Evolutionary conservation across 805 yeast genomes (phyloP).

Genomic region (Candida tallmaniae): DNA sequence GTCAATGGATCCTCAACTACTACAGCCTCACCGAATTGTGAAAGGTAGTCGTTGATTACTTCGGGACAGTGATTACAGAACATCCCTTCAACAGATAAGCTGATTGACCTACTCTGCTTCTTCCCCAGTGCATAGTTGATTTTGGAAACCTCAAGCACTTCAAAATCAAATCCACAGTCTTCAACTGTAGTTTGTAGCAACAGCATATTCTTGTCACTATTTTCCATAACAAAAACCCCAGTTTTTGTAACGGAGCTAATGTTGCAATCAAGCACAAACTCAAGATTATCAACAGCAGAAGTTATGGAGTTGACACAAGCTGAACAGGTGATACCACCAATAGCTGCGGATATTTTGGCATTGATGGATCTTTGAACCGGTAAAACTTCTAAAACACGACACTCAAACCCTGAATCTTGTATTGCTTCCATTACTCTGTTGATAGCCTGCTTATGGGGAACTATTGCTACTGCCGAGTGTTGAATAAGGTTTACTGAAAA

Average conservation of each 20-base stretch:
- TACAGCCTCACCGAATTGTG: conserved; percentile 52
- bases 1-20: conserved; percentile 54
- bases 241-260: conserved; percentile 58
- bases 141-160: conserved; percentile 38
- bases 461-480: conserved; percentile 49
- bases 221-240: conserved; percentile 56
- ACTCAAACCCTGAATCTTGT: conserved; percentile 35
- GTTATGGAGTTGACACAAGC: conserved; percentile 60
- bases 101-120: conserved; percentile 50
- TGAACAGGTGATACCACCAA: conserved; percentile 75
- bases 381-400: conserved; percentile 52
- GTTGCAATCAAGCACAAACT: conserved; percentile 50
- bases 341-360: conserved; percentile 52
- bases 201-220: conserved; percentile 31
- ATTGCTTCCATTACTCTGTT: conserved; percentile 26
- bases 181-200: conserved; percentile 49
- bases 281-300: conserved; percentile 41
- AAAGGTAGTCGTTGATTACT: conserved; percentile 44
- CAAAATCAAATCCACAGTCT: conserved; percentile 64
- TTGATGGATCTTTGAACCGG: conserved; percentile 50
- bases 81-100: conserved; percentile 60
- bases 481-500: conserved; percentile 49
- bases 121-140: conserved; percentile 46
- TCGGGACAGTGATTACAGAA: conserved; percentile 68
- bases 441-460: conserved; percentile 47